Conservation (phyloP, 805 yeast species). For the Blastobotrys chiropterorum region DNA sequence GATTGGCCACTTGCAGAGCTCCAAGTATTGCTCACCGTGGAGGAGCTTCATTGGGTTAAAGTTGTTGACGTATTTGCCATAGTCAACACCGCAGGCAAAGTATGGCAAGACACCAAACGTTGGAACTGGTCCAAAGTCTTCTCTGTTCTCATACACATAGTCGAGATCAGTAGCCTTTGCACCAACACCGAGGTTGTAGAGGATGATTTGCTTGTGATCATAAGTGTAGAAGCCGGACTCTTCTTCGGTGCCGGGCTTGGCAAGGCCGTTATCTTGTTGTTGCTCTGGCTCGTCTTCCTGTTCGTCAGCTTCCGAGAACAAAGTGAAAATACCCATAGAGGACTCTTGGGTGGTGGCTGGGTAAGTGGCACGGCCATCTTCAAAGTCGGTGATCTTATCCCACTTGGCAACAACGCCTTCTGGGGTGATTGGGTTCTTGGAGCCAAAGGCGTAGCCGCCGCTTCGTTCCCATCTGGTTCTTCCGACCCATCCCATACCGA, state of each 20-base stretch:
- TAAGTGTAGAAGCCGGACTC: constrained; percentile 44
- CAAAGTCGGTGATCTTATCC: constrained; percentile 60
- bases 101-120: constrained; percentile 87
- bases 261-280: constrained; percentile 32
- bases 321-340: constrained; percentile 64
- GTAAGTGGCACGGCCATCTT: constrained; percentile 45
- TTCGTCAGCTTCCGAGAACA: constrained; percentile 37
- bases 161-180: constrained; percentile 71
- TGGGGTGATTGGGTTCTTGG: constrained; percentile 43
- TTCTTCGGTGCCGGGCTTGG: background rate
- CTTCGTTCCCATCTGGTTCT: constrained; percentile 93
- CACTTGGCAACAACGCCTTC: constrained; percentile 70
- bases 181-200: constrained; percentile 88
- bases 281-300: constrained; percentile 36
- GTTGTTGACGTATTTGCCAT: constrained; percentile 59
- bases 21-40: constrained; percentile 93
- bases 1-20: constrained; percentile 66
- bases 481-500: constrained; percentile 96
- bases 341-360: constrained; percentile 68
- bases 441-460: constrained; percentile 62
- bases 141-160: constrained; percentile 70
- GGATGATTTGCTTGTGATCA: constrained; percentile 63
- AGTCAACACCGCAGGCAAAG: constrained; percentile 59
- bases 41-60: constrained; percentile 84
- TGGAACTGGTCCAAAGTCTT: constrained; percentile 79